These are phyloP conservation scores for Passiflora organensis DNA, from an alignment of 345 rosid species.

Conservation along the genomic window DNA sequence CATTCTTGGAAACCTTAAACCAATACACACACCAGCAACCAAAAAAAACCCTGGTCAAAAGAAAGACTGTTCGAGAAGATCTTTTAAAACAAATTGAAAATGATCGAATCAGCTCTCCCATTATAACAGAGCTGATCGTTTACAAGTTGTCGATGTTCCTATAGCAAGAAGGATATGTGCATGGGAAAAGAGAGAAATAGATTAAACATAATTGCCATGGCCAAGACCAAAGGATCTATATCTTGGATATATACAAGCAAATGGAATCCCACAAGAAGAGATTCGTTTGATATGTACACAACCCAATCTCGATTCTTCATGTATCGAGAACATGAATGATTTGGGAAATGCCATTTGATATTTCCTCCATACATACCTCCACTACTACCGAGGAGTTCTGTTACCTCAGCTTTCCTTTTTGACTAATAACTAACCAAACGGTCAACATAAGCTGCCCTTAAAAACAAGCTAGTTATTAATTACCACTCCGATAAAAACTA, in stretches of 20 bases:
- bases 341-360: constrained; percentile 13
- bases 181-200: too few relatives aligned
- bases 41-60: constrained; percentile 12
- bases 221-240: not conserved
- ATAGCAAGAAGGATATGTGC: too few relatives aligned
- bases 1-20: constrained; percentile 23
- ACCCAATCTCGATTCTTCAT: not conserved
- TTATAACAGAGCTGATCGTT: too few relatives aligned
- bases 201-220: not conserved
- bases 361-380: not conserved
- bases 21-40: constrained; percentile 1
- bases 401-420: not conserved
- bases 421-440: not conserved
- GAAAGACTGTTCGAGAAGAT: not conserved
- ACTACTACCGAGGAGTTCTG: not conserved
- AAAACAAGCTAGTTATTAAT: not conserved
- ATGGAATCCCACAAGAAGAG: not conserved
- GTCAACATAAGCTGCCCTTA: not conserved
- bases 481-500: not conserved
- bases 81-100: not conserved
- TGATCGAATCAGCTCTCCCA: not conserved
- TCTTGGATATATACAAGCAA: not conserved
- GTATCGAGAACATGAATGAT: constrained; percentile 10
- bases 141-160: too few relatives aligned
- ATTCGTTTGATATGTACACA: not conserved